Evolutionary conservation across 805 yeast species (phyloP), one percentile per base, ranked within the genome.

Genomic region (Lachancea fermentati): DNA sequence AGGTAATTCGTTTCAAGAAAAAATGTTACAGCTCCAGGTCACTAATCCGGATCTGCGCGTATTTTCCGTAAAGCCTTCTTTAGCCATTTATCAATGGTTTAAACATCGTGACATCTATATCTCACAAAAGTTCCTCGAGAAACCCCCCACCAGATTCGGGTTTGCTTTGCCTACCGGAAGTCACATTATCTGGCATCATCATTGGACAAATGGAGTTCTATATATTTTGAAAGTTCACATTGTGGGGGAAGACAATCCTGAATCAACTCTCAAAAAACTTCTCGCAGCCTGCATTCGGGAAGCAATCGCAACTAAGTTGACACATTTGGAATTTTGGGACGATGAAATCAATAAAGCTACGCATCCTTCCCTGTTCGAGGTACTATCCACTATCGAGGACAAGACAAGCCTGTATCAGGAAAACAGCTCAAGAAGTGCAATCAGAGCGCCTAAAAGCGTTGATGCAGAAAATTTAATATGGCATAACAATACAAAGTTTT

Each of bases 171-270:
- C 42, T 3, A 57, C 59, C 35, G 49, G 56, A 1, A 50, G 67
- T 16, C 73, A 68, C 46, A 54, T 69, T 6, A 47, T 69, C 12
- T 75, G 78, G 77, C 63, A 59, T 33, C 72, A 68, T 39, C 69
- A 69, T 32, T 69, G 71, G 68, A 30, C 26, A 33, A 34, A 36
- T 6, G 58, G 56, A 34, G 60, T 46, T 11, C 43, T 69, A 25
- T 47, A 59, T 2, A 48, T 69, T 5, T 28, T 59, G 3, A 63
- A 57, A 30, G 33, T 60, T 1, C 57, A 45, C 32, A 41, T 54
- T 29, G 44, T 45, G 2, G 44, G 44, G 4, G 34, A 43, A 8
- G 30, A 40, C 6, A 32, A 44, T 12, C 40, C 37, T 30, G 55
- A 56, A 16, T 39, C 36, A 8, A 49, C 52, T 5, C 46, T 66